phyloP scores from a whole-genome alignment of 2,329 filamentous ascomycete species.

The Ceratocystis diversiconidia region DNA sequence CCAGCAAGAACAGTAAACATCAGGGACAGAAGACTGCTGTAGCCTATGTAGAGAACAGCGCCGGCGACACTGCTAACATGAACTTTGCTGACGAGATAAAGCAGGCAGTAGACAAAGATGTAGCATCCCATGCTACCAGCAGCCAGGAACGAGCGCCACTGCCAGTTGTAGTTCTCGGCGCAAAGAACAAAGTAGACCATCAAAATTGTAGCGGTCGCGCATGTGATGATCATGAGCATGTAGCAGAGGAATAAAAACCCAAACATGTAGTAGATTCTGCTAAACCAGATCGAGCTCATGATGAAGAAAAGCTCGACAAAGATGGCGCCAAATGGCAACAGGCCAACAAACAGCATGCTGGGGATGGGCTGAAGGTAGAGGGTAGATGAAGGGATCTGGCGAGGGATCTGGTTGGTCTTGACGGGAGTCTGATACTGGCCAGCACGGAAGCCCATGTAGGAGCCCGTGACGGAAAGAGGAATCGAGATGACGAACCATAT shows the following conservation, averaged over 20 bases:
- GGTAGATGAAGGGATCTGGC: slow-evolving; percentile 75
- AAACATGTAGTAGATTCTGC: slow-evolving; percentile 99
- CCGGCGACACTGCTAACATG: slow-evolving; percentile 74
- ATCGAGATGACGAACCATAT: slow-evolving; percentile 98
- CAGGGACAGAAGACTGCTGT: slow-evolving; percentile 77
- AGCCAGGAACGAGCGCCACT: slow-evolving; percentile 88
- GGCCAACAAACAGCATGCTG: slow-evolving; percentile 80
- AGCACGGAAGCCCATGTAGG: slow-evolving; percentile 83
- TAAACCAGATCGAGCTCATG: slow-evolving; percentile 98
- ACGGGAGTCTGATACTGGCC: slow-evolving; percentile 61
- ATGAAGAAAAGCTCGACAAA: slow-evolving; percentile 99
- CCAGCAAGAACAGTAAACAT: slow-evolving; percentile 89
- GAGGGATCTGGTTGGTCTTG: slow-evolving; percentile 92
- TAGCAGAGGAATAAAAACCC: slow-evolving; percentile 98
- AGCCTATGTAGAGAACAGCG: slow-evolving; percentile 83
- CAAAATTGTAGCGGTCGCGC: slow-evolving; percentile 78
- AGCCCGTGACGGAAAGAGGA: slow-evolving; percentile 76
- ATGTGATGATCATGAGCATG: slow-evolving; percentile 90
- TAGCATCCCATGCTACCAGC: slow-evolving; percentile 83
- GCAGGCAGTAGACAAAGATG: slow-evolving; percentile 78
- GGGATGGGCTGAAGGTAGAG: slow-evolving; percentile 78
- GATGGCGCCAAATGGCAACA: slow-evolving; percentile 89
- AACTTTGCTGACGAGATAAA: slow-evolving; percentile 83
- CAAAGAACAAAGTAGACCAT: slow-evolving; percentile 95
- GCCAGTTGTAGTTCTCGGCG: slow-evolving; percentile 96